Conservation (phyloP, 2,329 filamentous ascomycete genomes). For the Epichloe hybrida region DNA sequence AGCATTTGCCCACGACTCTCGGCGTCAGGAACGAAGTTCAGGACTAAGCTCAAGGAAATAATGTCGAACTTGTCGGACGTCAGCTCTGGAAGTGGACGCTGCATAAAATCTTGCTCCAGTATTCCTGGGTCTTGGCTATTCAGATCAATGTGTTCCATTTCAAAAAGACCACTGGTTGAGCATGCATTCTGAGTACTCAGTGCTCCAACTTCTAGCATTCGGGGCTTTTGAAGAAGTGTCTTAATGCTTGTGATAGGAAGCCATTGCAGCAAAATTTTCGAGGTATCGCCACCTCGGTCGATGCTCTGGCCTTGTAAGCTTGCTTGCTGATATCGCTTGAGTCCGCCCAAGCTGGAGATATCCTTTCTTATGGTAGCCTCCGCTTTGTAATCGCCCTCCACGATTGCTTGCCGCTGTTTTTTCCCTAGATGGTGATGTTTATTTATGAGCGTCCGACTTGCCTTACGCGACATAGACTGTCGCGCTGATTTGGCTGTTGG, state of each 20-base stretch:
- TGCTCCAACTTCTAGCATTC: conserved; percentile 79
- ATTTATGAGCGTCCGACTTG: conserved; percentile 51
- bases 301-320: conserved; percentile 55
- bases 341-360: conserved; percentile 44
- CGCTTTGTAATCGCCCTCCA: conserved; percentile 34
- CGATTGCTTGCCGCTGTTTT: conserved; percentile 39
- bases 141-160: conserved; percentile 75
- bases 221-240: conserved; percentile 24
- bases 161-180: conserved; percentile 55
- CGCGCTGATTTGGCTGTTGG: conserved; percentile 35
- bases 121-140: conserved; percentile 77
- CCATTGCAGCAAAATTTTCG: conserved; percentile 51
- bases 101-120: conserved; percentile 85
- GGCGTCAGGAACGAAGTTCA: conserved; percentile 85
- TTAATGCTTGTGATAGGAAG: conserved; percentile 24
- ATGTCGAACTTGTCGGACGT: conserved; percentile 64
- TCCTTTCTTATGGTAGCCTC: conserved; percentile 36
- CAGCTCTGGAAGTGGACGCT: conserved; percentile 55
- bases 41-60: conserved; percentile 78
- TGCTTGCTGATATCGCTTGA: conserved; percentile 51
- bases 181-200: conserved; percentile 76
- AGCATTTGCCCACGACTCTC: conserved; percentile 73
- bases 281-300: conserved; percentile 55
- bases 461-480: conserved; percentile 49
- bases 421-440: conserved; percentile 53